These are phyloP conservation scores for Diaporthe capsici DNA, from an alignment of 2,329 filamentous ascomycete genomes.

Conservation along the genomic window DNA sequence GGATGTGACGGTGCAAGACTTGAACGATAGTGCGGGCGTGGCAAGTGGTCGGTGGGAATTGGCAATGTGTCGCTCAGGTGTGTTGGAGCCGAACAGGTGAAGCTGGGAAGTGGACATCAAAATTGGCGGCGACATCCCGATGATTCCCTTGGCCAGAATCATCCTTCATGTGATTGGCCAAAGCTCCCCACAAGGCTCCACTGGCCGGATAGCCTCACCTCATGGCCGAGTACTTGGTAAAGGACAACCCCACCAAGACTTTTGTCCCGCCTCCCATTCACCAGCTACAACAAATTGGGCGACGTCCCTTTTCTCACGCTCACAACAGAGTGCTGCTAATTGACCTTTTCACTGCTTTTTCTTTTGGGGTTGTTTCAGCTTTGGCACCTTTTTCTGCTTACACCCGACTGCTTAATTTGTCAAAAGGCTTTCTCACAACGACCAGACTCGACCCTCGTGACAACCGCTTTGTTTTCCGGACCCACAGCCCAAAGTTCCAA, in stretches of 20 bases:
- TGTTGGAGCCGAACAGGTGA: slow-evolving; percentile 28
- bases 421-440: background rate
- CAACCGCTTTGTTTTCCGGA: background rate
- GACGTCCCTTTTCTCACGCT: background rate
- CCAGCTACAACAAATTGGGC: slow-evolving; percentile 21
- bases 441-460: background rate
- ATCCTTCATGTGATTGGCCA: slow-evolving; percentile 39
- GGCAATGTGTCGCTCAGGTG: slow-evolving; percentile 38
- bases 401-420: background rate
- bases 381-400: background rate
- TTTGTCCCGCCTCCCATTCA: slow-evolving; percentile 9
- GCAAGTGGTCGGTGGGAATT: slow-evolving; percentile 27
- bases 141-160: slow-evolving; percentile 38
- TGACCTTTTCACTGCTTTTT: background rate
- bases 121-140: slow-evolving; percentile 42
- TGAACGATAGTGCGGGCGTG: slow-evolving; percentile 30
- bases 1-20: slow-evolving; percentile 30
- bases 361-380: background rate
- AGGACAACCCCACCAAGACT: slow-evolving; percentile 26
- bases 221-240: background rate
- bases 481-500: slow-evolving; percentile 35
- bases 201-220: slow-evolving; percentile 12
- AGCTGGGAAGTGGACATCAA: slow-evolving; percentile 39
- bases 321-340: background rate
- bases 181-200: slow-evolving; percentile 39